Conservation (phyloP, 2,329 filamentous ascomycete species). For the Thielaviopsis populi region DNA sequence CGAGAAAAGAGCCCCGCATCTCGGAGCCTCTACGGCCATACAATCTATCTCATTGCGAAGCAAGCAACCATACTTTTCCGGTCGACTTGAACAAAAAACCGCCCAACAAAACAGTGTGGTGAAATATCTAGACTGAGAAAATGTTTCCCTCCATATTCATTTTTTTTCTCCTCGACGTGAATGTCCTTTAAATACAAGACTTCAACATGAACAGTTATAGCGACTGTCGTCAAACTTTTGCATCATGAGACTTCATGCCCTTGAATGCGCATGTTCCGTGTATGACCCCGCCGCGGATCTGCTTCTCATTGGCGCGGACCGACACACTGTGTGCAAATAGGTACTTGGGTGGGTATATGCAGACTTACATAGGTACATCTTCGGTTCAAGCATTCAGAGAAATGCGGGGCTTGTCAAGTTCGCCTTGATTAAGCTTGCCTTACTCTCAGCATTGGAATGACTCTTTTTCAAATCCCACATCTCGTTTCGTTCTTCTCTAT, state of each 20-base stretch:
- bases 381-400: not conserved
- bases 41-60: not conserved
- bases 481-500: not conserved
- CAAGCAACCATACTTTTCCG: not conserved
- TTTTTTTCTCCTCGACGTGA: too few species aligned
- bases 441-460: too few species aligned
- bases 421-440: not conserved
- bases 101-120: not conserved
- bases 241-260: not conserved
- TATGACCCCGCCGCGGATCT: not conserved
- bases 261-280: not conserved
- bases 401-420: not conserved
- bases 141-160: too few species aligned
- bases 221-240: not conserved
- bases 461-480: too few species aligned
- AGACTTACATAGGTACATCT: not conserved
- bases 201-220: not conserved
- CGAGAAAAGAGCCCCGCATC: not conserved
- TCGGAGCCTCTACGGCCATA: not conserved
- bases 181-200: too few species aligned
- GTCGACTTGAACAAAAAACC: not conserved
- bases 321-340: too few species aligned
- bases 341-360: too few species aligned
- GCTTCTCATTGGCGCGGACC: not conserved
- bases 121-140: too few species aligned